Percentiles rank a stretch among this genome's conserved stretches.
phyloP scores from a whole-genome alignment of 768 basidiomycete species.

The Lenzites betulinus region DNA sequence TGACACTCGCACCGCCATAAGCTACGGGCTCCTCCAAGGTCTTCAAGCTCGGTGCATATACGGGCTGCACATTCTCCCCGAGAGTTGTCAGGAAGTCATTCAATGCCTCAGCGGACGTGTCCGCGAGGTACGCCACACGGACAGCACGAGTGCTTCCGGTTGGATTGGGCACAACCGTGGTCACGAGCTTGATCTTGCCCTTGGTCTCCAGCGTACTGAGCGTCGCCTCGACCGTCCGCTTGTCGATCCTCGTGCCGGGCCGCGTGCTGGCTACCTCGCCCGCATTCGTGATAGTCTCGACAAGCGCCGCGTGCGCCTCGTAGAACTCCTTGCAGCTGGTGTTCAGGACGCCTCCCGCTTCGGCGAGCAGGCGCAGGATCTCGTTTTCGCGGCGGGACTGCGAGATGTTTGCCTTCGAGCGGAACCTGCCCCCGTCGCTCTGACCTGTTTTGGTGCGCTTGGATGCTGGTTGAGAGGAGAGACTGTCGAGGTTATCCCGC shows the following conservation, averaged over 20 bases:
- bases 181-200: constrained; percentile 70
- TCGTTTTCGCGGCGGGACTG: constrained; percentile 82
- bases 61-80: constrained; percentile 36
- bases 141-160: constrained; percentile 62
- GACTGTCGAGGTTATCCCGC: constrained; percentile 12
- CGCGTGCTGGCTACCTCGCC: constrained; percentile 75
- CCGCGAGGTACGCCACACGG: constrained; percentile 67
- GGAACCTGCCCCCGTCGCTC: constrained; percentile 8
- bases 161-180: constrained; percentile 58
- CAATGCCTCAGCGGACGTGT: constrained; percentile 52
- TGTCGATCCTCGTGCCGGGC: constrained; percentile 68
- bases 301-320: constrained; percentile 63
- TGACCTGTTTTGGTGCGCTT: constrained; percentile 20
- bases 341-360: constrained; percentile 67
- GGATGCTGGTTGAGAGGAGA: constrained; percentile 7
- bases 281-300: constrained; percentile 55
- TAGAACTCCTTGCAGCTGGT: constrained; percentile 68
- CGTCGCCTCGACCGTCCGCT: constrained; percentile 64
- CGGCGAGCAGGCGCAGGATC: constrained; percentile 64
- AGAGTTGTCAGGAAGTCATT: constrained; percentile 60
- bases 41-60: constrained; percentile 41
- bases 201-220: constrained; percentile 63
- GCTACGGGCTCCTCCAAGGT: constrained; percentile 56
- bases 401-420: constrained; percentile 66
- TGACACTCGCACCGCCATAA: constrained; percentile 46